Evolutionary conservation across 208 protist species (phyloP), one percentile per base, ranked within the genome.

Genomic region (Trypanosomatidae sp.): DNA sequence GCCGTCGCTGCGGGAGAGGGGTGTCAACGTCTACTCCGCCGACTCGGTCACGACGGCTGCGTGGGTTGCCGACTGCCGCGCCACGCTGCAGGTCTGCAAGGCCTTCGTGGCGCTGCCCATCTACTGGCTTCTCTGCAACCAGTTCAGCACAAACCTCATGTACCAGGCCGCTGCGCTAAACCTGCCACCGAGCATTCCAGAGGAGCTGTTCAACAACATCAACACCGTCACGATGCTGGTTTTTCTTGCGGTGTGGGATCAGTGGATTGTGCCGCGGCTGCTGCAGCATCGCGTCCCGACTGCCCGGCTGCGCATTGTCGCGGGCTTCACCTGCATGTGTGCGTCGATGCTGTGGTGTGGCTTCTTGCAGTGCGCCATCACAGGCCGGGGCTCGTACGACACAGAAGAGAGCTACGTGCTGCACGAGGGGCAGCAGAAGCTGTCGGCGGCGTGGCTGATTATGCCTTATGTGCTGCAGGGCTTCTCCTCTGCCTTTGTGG

Each of bases 91-190:
- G 0, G 76, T 87, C 39, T 90, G 85, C 72, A 79, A 80, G 55
- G 68, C 79, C 13, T 90, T 92, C 65, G 60, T 87, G 10, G 81
- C 83, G 39, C 77, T 92, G 36, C 88, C 88, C 69, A 76, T 92
- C 22, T 92, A 92, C 77, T 92, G 88, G 88, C 74, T 92, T 17
- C 76, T 90, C 33, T 83, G 77, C 66, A 90, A 90, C 50, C 85
- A 90, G 79, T 90, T 88, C 74, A 90, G 85, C 77, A 92, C 82
- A 1, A 90, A 88, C 66, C 70, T 92, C 66, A 89, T 90, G 80
- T 86, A 85, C 64, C 80, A 84, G 59, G 76, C 83, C 1, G 67
- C 67, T 1, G 79, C 88, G 36, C 67, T 88, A 41, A 55, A 86
- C 44, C 66, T 89, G 68, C 81, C 88, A 2, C 15, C n/a, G 8